A percentile compares a stretch with the other conserved stretches of the same genome.
phyloP scores from a whole-genome alignment of 805 yeast species.

The Wickerhamiella galacta region DNA sequence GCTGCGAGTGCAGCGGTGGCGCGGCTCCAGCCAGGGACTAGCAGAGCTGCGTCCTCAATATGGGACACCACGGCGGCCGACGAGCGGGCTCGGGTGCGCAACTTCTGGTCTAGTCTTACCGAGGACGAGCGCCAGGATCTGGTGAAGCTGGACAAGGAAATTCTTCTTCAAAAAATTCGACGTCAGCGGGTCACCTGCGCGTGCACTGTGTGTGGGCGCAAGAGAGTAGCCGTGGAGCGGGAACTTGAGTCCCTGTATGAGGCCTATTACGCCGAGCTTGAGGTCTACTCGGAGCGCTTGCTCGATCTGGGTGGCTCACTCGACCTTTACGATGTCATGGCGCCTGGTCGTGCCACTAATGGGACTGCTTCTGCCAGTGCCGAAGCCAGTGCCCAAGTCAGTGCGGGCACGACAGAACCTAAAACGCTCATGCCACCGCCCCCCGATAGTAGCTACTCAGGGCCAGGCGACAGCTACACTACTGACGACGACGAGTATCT shows the following conservation, averaged over 20 bases:
- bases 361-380: neutral
- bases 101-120: constrained; percentile 51
- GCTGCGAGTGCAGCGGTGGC: constrained; percentile 1
- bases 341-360: neutral
- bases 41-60: constrained; percentile 4
- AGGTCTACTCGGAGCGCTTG: constrained; percentile 10
- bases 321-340: too few species aligned
- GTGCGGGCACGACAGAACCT: too few species aligned
- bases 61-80: constrained; percentile 34
- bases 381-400: too few species aligned
- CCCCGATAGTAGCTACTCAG: too few species aligned
- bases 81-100: constrained; percentile 34
- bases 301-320: too few species aligned
- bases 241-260: constrained; percentile 63
- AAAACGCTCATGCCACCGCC: too few species aligned
- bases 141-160: constrained; percentile 48
- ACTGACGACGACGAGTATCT: neutral
- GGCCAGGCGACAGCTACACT: constrained; percentile 1
- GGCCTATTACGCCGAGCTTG: constrained; percentile 40
- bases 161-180: constrained; percentile 47
- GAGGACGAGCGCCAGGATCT: constrained; percentile 45
- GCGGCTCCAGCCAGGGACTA: constrained; percentile 1
- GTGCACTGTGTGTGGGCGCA: constrained; percentile 66
- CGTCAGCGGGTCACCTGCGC: constrained; percentile 43
- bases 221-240: constrained; percentile 51